These are phyloP conservation scores for Paecilomyces variotii DNA, from an alignment of 2,329 filamentous ascomycete species.

Conservation along the genomic window DNA sequence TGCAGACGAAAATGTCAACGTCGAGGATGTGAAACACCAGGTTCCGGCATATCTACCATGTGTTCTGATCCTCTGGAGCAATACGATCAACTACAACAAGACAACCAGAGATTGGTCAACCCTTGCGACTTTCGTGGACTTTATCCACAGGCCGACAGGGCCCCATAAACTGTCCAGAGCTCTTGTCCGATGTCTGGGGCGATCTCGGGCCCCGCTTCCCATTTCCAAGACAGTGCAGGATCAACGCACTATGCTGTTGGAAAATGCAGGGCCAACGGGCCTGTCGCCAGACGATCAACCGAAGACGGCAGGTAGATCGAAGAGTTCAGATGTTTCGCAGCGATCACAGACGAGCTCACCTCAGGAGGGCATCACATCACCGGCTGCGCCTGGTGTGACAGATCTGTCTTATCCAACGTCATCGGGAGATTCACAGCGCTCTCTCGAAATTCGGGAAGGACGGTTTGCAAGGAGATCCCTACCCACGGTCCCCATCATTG, in stretches of 20 bases:
- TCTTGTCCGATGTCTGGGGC: constrained; percentile 21
- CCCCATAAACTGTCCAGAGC: constrained; percentile 34
- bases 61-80: constrained; percentile 30
- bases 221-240: neutral
- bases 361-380: neutral
- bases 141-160: constrained; percentile 32
- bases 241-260: constrained; percentile 1
- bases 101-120: constrained; percentile 19
- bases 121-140: constrained; percentile 26
- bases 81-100: constrained; percentile 25
- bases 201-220: constrained; percentile 3
- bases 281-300: neutral
- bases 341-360: neutral
- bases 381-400: neutral
- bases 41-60: constrained; percentile 17
- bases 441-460: neutral
- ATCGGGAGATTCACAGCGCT: neutral
- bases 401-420: neutral
- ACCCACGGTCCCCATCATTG: neutral
- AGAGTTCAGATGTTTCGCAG: neutral
- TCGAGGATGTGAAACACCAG: constrained; percentile 10
- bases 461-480: neutral
- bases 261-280: constrained; percentile 1
- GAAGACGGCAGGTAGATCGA: neutral
- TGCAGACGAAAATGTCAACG: constrained; percentile 23